These are phyloP conservation scores for Vaccinium macrocarpon DNA, from an alignment of 148 eudicot genomes.

Conservation along the genomic window DNA sequence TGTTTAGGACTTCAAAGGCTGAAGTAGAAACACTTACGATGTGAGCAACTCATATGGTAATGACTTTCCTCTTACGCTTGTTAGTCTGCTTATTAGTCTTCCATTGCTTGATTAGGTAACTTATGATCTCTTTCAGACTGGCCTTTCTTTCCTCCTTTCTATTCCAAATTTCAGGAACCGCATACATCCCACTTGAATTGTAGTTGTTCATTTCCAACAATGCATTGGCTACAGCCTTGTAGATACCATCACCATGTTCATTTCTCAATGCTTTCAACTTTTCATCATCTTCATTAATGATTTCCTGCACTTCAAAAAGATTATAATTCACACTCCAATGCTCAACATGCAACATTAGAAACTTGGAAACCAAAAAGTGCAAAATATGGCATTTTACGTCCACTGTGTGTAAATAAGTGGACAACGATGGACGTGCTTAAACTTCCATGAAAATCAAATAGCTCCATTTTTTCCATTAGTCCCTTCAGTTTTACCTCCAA, in stretches of 20 bases:
- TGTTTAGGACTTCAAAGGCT: no score
- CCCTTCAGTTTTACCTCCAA: neutral
- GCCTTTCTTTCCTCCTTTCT: slow-evolving; percentile 48
- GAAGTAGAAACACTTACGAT: neutral
- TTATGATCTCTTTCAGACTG: slow-evolving; percentile 46
- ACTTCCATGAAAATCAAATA: neutral
- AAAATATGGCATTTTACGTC: neutral
- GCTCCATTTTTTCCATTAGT: neutral
- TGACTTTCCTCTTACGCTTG: slow-evolving; percentile 35
- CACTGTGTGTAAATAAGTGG: neutral
- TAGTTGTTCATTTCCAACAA: slow-evolving; percentile 50
- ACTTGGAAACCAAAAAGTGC: neutral
- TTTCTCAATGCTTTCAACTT: slow-evolving; percentile 37
- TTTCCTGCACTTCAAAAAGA: slow-evolving; percentile 34
- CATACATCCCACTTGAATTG: slow-evolving; percentile 58
- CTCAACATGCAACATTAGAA: neutral
- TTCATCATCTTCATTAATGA: slow-evolving; percentile 39
- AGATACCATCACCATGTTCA: slow-evolving; percentile 45
- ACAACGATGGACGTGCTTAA: neutral
- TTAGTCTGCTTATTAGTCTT: slow-evolving; percentile 36
- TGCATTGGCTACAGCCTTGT: slow-evolving; percentile 39
- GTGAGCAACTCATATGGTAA: neutral
- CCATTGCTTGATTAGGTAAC: slow-evolving; percentile 34
- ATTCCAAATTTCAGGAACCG: slow-evolving; percentile 50
- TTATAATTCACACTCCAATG: neutral